Conservation (phyloP, 2,329 filamentous ascomycete genomes). For the Acrocalymma vagum region DNA sequence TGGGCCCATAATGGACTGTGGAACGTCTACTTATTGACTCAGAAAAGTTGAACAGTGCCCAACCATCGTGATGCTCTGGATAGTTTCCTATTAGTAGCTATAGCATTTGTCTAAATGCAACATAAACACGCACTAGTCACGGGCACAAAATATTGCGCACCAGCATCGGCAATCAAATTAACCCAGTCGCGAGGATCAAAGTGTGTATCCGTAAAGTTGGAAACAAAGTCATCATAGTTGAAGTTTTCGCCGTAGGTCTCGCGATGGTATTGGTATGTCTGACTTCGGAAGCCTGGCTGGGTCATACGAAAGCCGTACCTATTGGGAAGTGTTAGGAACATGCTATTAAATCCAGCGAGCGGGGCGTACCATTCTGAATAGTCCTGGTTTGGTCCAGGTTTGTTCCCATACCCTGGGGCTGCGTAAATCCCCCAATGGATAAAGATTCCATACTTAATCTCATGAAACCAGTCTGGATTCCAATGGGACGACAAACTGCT, state of each 20-base stretch:
- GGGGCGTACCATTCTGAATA: conserved; percentile 53
- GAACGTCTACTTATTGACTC: not conserved
- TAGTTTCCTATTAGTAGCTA: no score
- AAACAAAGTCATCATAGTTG: conserved; percentile 65
- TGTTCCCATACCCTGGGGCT: conserved; percentile 64
- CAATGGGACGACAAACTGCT: no score
- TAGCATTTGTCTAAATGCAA: no score
- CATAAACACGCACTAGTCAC: conserved; percentile 57
- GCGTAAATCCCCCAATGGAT: conserved; percentile 67
- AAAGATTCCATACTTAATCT: conserved; percentile 66
- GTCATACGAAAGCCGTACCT: conserved; percentile 30
- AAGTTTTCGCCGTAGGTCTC: conserved; percentile 58
- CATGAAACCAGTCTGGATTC: no score
- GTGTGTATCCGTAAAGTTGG: conserved; percentile 56
- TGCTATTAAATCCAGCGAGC: not conserved
- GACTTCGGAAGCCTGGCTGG: not conserved
- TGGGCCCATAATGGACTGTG: conserved; percentile 7
- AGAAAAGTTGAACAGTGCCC: no score
- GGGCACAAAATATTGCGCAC: conserved; percentile 57
- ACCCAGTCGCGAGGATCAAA: conserved; percentile 57
- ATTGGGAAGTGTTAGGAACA: conserved; percentile 49
- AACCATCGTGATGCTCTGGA: no score
- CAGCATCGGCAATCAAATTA: conserved; percentile 60
- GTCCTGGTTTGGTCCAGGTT: conserved; percentile 45
- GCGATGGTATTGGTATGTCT: conserved; percentile 38